Conservation (phyloP, 768 basidiomycete species). For the Hydnomerulius pinastri region DNA sequence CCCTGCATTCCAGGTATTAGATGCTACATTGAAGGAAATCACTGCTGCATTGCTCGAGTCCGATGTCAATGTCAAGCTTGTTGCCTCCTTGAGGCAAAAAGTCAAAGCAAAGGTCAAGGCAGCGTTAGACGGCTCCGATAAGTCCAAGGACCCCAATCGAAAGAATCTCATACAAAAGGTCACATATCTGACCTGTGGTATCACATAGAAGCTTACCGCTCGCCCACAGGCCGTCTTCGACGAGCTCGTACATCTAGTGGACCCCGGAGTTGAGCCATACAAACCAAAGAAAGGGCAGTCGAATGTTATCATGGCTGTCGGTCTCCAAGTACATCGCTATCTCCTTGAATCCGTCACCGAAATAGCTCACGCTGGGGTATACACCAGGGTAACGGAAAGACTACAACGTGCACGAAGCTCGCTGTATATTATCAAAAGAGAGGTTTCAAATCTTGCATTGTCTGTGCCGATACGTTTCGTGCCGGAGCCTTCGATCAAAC, state of each 20-base stretch:
- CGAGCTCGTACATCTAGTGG: conserved; percentile 92
- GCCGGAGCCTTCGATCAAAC: conserved; percentile 99
- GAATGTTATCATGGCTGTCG: conserved; percentile 97
- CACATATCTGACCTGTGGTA: not conserved
- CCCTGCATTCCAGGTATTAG: conserved; percentile 70
- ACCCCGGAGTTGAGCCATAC: conserved; percentile 93
- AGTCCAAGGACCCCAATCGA: conserved; percentile 76
- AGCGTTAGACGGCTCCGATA: conserved; percentile 69
- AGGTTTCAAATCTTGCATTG: conserved; percentile 95
- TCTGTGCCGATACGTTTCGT: conserved; percentile 99
- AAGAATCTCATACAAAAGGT: conserved; percentile 94
- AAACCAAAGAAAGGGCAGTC: conserved; percentile 94
- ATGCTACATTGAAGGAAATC: conserved; percentile 92
- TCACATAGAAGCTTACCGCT: conserved; percentile 10
- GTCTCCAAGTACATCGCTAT: conserved; percentile 70
- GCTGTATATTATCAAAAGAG: conserved; percentile 97
- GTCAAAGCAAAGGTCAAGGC: conserved; percentile 91
- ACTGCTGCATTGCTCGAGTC: conserved; percentile 92
- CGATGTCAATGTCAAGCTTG: conserved; percentile 98
- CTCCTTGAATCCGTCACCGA: not conserved
- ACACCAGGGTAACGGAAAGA: conserved; percentile 92
- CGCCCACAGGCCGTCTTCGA: conserved; percentile 84
- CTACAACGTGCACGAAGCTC: conserved; percentile 98
- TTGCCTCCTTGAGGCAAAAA: conserved; percentile 81
- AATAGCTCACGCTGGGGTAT: conserved; percentile 3